Base-by-base conservation (phyloP, 2,329 filamentous ascomycete species). In the Stagonosporopsis chrysanthemi region DNA sequence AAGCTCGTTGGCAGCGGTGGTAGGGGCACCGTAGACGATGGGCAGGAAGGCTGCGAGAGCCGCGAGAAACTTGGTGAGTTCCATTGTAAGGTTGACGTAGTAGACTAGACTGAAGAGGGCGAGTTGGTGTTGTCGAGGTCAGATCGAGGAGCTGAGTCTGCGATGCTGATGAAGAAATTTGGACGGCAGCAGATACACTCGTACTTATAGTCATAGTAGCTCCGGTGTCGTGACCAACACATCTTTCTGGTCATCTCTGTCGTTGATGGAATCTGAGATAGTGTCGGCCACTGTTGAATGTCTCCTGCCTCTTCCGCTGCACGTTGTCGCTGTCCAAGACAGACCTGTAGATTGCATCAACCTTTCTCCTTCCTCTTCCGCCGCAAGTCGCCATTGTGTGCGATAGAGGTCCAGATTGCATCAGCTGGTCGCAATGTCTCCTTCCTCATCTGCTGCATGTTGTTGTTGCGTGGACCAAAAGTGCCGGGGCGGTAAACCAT, bases 1-100 rank as follows among this genome's bases (percentile, higher is more conserved):
- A n/a, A 79, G 74, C 60, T 35, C 71, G 62, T 56, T 71, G 39
- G 75, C 66, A 39, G 75, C 56, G 46, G 72, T 64, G 23, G 75
- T 70, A 52, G 76, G 77, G 52, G 75, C 76, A 68, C 76, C 76
- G 60, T 78, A 77, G 65, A 67, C 76, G 58, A 78, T 61, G 63
- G 77, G 77, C 66, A 78, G 72, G 67, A 77, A 69, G 57, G 62
- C 70, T 64, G 77, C 76, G 59, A 78, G 61, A 62, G 76, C 67
- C 69, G 70, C 67, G 57, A 79, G 75, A 54, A 77, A 77, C 47
- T 61, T 73, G 60, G 69, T 67, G 69, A 79, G 70, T 71, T 77
- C 71, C 77, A 79, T 79, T 45, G 52, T 57, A 65, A 65, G 41
- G 47, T 58, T 61, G 69, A 40, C 68, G 54, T 68, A 65, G 52